These are phyloP conservation scores for Neopestalotiopsis rosae DNA, from an alignment of 2,329 filamentous ascomycete species.

Conservation along the genomic window DNA sequence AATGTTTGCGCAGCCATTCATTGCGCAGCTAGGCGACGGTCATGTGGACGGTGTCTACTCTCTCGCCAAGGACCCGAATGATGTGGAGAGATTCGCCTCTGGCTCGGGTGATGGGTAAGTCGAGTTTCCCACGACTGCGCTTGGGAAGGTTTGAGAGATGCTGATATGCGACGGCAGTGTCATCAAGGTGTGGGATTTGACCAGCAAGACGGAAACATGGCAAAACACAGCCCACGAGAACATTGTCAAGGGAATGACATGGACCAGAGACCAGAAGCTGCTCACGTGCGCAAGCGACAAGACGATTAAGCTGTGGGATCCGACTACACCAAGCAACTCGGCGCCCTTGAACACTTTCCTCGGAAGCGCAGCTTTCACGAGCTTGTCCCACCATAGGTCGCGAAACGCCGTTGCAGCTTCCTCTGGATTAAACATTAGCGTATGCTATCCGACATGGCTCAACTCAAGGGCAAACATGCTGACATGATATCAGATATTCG, in stretches of 20 bases:
- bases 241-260: slow-evolving; percentile 75
- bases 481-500: slow-evolving; percentile 65
- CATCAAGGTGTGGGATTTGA: slow-evolving; percentile 90
- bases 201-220: slow-evolving; percentile 74
- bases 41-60: slow-evolving; percentile 92
- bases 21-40: slow-evolving; percentile 85
- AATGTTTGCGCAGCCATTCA: slow-evolving; percentile 72
- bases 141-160: neutral
- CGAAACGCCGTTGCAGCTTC: slow-evolving; percentile 80
- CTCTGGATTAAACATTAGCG: slow-evolving; percentile 70
- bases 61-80: slow-evolving; percentile 79
- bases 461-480: neutral
- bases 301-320: slow-evolving; percentile 90
- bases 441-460: neutral
- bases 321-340: slow-evolving; percentile 72
- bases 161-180: slow-evolving; percentile 52
- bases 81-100: slow-evolving; percentile 76
- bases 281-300: slow-evolving; percentile 87
- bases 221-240: slow-evolving; percentile 85
- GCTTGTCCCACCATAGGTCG: slow-evolving; percentile 81
- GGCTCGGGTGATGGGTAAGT: slow-evolving; percentile 72
- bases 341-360: slow-evolving; percentile 86
- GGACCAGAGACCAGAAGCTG: slow-evolving; percentile 84
- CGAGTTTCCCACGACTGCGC: slow-evolving; percentile 39
- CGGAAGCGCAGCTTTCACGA: slow-evolving; percentile 81